Conservation (phyloP, 176 grass and related monocot genomes). For the bread wheat (Triticum aestivum) region DNA sequence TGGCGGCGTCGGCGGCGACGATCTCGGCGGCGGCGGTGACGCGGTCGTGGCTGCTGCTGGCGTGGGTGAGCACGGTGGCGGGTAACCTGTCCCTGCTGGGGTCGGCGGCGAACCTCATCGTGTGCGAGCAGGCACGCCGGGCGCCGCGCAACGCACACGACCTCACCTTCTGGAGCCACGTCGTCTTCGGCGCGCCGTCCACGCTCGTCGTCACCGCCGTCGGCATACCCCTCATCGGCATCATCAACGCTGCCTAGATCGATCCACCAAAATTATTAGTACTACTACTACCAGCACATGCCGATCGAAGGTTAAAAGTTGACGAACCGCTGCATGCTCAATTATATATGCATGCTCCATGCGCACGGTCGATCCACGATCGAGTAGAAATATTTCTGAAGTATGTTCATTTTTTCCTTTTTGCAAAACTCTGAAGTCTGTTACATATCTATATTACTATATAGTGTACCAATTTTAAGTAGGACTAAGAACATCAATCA, state of each 20-base stretch:
- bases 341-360: background rate
- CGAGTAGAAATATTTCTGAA: background rate
- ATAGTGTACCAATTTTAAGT: too few species aligned
- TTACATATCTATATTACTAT: background rate
- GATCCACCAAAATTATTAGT: background rate
- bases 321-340: background rate
- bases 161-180: conserved; percentile 77
- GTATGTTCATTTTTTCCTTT: background rate
- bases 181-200: conserved; percentile 76
- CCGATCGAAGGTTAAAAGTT: background rate
- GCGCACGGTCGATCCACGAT: background rate
- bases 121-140: conserved; percentile 92
- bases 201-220: conserved; percentile 84
- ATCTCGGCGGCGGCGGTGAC: conserved; percentile 66
- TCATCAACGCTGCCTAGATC: conserved; percentile 25
- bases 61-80: conserved; percentile 98
- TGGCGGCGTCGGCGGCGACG: conserved; percentile 61
- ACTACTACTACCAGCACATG: too few species aligned
- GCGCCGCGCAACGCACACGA: conserved; percentile 59
- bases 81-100: conserved; percentile 97
- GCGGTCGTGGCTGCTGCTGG: conserved; percentile 85
- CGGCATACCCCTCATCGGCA: conserved; percentile 75
- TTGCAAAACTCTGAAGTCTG: too few species aligned
- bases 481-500: too few species aligned
- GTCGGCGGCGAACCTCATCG: conserved; percentile 97